A percentile compares a stretch with the other conserved stretches of the same genome.
Evolutionary conservation across 2,329 filamentous ascomycete genomes (phyloP).

Genomic region (Botrytis medusae): DNA sequence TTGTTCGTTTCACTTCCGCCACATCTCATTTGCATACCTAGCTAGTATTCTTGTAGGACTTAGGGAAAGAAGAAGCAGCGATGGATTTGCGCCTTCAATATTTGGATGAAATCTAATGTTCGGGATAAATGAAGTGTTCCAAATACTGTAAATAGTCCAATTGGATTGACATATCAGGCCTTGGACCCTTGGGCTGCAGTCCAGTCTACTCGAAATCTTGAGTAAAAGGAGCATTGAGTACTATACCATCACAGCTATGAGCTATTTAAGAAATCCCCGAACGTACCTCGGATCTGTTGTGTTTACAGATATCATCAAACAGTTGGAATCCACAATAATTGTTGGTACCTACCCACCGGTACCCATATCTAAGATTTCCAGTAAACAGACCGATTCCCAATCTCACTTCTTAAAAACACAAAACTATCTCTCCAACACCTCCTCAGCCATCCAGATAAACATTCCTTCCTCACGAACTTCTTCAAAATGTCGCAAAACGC

Average conservation of each 20-base stretch:
- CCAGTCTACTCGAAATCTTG: background rate
- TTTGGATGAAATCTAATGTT: background rate
- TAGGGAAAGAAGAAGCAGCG: background rate
- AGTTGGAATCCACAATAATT: background rate
- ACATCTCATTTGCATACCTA: background rate
- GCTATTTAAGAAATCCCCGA: background rate
- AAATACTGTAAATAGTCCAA: background rate
- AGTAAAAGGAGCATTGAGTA: background rate
- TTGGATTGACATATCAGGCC: background rate
- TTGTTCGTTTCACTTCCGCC: background rate
- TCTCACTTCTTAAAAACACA: no score
- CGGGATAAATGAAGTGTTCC: background rate
- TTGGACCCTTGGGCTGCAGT: background rate
- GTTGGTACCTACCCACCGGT: background rate
- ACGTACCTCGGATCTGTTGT: background rate
- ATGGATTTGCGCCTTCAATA: background rate
- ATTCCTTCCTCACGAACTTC: background rate
- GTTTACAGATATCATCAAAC: background rate
- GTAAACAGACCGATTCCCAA: background rate
- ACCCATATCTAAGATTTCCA: background rate
- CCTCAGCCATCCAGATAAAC: no score
- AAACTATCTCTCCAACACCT: no score
- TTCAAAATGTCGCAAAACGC: background rate
- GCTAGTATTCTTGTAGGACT: background rate
- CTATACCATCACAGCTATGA: background rate